Evolutionary conservation across 768 basidiomycete genomes (phyloP), one percentile per base, ranked within the genome.

Genomic region (Tephrocybe sp.): DNA sequence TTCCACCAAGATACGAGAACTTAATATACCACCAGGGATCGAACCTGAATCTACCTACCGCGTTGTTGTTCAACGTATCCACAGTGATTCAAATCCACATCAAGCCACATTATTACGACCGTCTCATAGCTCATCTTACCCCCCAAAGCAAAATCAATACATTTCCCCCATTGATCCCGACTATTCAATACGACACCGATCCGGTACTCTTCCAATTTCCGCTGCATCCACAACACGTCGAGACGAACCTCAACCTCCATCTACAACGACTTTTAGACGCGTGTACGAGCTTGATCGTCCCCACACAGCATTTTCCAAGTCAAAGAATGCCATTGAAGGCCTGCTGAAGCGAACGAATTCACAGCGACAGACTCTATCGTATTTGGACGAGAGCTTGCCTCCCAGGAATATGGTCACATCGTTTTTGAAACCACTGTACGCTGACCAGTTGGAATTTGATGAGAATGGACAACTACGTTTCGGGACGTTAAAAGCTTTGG

Each of bases 401-500:
- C 65, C 68, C 39, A 72, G 71, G 45, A 70, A 69, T 19, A 66
- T 69, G 1, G 68, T 67, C 45, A 61, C 88, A 1, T 79, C 80
- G 77, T 88, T 81, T 62, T 72, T 90, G 22, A 78, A 75, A 19
- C 77, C 82, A 5, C 71, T 72, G 45, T 79, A 83, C 61, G 70
- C 76, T 4, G 78, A 84, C 42, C 80, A 90, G 55, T 73, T 94
- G 33, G 76, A 82, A 20, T 62, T 84, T 33, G 83, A 85, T 48
- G 68, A 72, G 32, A 85, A 88, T 47, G 87, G 89, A 1, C 68
- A 73, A 32, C 77, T 92, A 45, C 78, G 78, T 49, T 79, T 78
- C 16, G 93, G 87, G 3, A 87, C 88, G 0, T 63, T 92, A 19
- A 69, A 72, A 5, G 91, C 87, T 5, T 71, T 94, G 30, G 79